These are phyloP conservation scores for Penicillium sp. DNA, from an alignment of 2,329 filamentous ascomycete species.

Conservation along the genomic window DNA sequence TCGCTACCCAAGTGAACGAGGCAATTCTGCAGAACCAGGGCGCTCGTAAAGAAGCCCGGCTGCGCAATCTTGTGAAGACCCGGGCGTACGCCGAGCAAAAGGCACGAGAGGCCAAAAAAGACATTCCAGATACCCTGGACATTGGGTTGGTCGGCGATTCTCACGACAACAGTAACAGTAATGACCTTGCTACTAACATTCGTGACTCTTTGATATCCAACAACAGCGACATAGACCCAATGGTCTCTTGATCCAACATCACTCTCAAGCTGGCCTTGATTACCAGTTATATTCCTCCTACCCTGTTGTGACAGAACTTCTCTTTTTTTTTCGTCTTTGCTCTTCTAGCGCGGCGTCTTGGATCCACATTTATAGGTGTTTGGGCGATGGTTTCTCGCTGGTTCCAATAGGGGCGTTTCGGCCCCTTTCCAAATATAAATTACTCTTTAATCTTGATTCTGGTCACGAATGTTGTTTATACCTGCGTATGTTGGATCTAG, in stretches of 20 bases:
- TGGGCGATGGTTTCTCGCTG: not conserved
- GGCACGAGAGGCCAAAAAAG: slow-evolving; percentile 47
- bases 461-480: not conserved
- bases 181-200: slow-evolving; percentile 22
- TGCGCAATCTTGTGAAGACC: slow-evolving; percentile 76
- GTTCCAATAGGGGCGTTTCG: not conserved
- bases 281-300: not conserved
- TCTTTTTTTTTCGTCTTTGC: not conserved
- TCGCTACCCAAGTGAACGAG: slow-evolving; percentile 87
- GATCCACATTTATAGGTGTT: slow-evolving; percentile 8
- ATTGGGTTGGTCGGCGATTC: slow-evolving; percentile 42
- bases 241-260: slow-evolving; percentile 34
- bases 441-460: not conserved
- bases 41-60: slow-evolving; percentile 72
- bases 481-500: no score
- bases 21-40: slow-evolving; percentile 76
- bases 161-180: slow-evolving; percentile 22
- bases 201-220: slow-evolving; percentile 44
- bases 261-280: not conserved
- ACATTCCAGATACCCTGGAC: slow-evolving; percentile 46
- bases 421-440: not conserved
- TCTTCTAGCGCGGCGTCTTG: slow-evolving; percentile 26
- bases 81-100: slow-evolving; percentile 77
- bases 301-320: not conserved
- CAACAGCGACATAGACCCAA: slow-evolving; percentile 41